phyloP scores from a whole-genome alignment of 2,329 filamentous ascomycete genomes.

The Fusarium sp. region DNA sequence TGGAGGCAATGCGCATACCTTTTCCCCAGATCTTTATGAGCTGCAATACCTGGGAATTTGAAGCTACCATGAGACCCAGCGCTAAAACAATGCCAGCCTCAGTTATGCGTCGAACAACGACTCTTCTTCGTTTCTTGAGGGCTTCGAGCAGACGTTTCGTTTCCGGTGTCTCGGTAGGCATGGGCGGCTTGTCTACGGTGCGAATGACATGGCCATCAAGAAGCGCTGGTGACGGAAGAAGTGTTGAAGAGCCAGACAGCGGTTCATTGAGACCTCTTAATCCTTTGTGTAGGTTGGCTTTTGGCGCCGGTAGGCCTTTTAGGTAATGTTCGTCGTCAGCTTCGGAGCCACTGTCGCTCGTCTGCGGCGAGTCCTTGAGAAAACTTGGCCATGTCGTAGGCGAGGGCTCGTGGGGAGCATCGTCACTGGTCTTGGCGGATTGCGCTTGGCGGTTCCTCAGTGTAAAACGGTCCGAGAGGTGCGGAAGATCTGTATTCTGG shows the following conservation, averaged over 20 bases:
- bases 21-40: constrained; percentile 57
- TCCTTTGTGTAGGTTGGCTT: constrained; percentile 78
- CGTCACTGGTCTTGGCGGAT: constrained; percentile 25
- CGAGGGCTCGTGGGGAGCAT: constrained; percentile 36
- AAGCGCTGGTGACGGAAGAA: constrained; percentile 59
- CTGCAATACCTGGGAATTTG: constrained; percentile 57
- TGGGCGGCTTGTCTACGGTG: constrained; percentile 29
- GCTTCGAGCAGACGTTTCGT: constrained; percentile 37
- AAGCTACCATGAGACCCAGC: constrained; percentile 59
- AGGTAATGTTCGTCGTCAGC: constrained; percentile 93
- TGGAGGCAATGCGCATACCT: constrained; percentile 51
- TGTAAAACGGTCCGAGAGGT: constrained; percentile 55
- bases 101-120: constrained; percentile 60
- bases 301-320: constrained; percentile 84
- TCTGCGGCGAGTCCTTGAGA: constrained; percentile 65
- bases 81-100: constrained; percentile 62
- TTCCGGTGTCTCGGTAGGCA: constrained; percentile 21
- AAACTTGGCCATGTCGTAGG: constrained; percentile 44
- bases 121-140: constrained; percentile 57
- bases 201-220: constrained; percentile 53
- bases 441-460: constrained; percentile 35
- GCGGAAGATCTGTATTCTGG: constrained; percentile 64
- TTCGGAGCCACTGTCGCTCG: constrained; percentile 92
- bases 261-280: constrained; percentile 69
- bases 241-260: constrained; percentile 65